phyloP scores from a whole-genome alignment of 2,329 filamentous ascomycete species.

The Neurospora sp. region DNA sequence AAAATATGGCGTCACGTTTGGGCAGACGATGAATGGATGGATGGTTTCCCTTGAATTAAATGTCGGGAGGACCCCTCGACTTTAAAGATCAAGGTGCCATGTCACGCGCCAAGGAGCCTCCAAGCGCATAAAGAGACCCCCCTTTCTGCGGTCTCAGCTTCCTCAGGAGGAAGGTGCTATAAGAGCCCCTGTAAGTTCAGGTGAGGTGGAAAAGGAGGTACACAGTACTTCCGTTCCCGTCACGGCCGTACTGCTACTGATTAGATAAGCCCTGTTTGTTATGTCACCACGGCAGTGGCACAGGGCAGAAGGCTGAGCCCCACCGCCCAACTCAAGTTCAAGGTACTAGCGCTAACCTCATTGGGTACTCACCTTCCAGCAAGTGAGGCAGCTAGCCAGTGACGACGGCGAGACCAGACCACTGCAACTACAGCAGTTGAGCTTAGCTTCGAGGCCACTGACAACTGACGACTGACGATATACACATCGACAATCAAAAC shows the following conservation, averaged over 20 bases:
- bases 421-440: neutral
- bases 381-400: conserved; percentile 19
- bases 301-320: neutral
- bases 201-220: neutral
- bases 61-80: neutral
- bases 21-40: neutral
- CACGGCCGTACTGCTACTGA: neutral
- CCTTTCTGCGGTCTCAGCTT: neutral
- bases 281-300: conserved; percentile 5
- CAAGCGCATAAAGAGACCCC: neutral
- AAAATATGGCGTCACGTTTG: neutral
- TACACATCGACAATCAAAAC: conserved; percentile 6
- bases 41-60: neutral
- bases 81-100: neutral
- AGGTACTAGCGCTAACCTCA: conserved; percentile 12
- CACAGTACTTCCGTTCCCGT: neutral
- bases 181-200: neutral
- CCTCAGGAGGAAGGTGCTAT: neutral
- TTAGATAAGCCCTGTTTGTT: neutral
- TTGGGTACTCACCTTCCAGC: conserved; percentile 17
- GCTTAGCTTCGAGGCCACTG: neutral
- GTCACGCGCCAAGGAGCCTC: conserved; percentile 4
- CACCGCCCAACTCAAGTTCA: conserved; percentile 3
- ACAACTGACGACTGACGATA: neutral
- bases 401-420: conserved; percentile 14